Evolutionary conservation across 139 green algal species (phyloP).

Genomic region (Pseudopediastrum boryanum): DNA sequence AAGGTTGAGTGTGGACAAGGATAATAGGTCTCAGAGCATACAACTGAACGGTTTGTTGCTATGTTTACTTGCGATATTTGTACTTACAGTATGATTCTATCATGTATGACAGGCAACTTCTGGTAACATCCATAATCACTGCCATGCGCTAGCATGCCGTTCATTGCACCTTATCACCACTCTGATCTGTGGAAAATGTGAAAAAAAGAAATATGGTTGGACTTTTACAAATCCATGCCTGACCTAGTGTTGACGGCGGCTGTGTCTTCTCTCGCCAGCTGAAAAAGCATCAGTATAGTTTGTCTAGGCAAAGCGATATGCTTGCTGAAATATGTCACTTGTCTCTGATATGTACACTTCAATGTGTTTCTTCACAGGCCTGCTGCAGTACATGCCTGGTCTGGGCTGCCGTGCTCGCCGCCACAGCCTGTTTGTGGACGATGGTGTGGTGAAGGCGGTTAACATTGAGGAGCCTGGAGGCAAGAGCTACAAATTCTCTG

Average conservation of each 20-base stretch:
- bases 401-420: slow-evolving; percentile 34
- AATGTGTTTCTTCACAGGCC: slow-evolving; percentile 21
- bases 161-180: neutral
- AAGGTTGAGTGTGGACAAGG: too few species aligned
- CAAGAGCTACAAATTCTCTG: slow-evolving; percentile 42
- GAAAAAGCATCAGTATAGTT: neutral
- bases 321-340: neutral
- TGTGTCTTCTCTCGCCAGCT: neutral
- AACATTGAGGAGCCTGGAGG: slow-evolving; percentile 44
- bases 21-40: too few species aligned
- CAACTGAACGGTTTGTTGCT: too few species aligned
- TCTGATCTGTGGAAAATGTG: neutral
- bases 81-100: too few species aligned
- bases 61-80: too few species aligned
- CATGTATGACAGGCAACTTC: too few species aligned
- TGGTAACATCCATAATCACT: too few species aligned
- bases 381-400: slow-evolving; percentile 37
- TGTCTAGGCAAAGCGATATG: neutral
- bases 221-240: neutral
- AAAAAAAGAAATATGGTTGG: neutral
- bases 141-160: too few species aligned
- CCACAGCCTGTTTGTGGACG: slow-evolving; percentile 40
- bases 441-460: slow-evolving; percentile 37
- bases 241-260: neutral
- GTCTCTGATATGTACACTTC: neutral